These are phyloP conservation scores for Colletotrichum spinosum DNA, from an alignment of 2,329 filamentous ascomycete species.

Conservation along the genomic window DNA sequence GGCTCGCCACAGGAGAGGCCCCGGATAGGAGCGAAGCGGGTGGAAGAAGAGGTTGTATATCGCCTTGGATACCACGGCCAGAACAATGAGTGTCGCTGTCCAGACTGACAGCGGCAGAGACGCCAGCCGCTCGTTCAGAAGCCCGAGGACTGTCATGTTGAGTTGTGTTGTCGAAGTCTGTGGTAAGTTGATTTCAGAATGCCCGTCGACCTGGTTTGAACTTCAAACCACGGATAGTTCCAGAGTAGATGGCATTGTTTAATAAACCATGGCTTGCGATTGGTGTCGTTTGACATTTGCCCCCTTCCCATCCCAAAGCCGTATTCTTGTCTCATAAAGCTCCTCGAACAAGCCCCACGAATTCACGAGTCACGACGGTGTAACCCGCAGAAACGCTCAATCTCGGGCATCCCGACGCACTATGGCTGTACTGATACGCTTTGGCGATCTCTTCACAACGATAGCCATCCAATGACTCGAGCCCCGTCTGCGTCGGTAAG, in stretches of 20 bases:
- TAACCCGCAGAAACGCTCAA: slow-evolving; percentile 3
- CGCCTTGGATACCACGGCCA: not conserved
- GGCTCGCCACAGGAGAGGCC: slow-evolving; percentile 32
- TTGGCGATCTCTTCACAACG: slow-evolving; percentile 8
- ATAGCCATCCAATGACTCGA: slow-evolving; percentile 5
- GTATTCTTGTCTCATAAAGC: not conserved
- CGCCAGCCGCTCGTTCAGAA: slow-evolving; percentile 1
- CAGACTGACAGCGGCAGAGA: slow-evolving; percentile 1
- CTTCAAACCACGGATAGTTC: not conserved
- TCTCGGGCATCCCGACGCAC: slow-evolving; percentile 7
- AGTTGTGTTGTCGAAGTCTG: not conserved
- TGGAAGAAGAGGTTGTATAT: slow-evolving; percentile 27
- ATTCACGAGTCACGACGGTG: slow-evolving; percentile 1
- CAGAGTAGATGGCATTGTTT: slow-evolving; percentile 8
- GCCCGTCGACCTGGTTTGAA: not conserved
- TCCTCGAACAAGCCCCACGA: not conserved
- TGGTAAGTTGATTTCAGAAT: not conserved
- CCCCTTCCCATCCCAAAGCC: slow-evolving; percentile 1
- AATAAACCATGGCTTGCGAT: slow-evolving; percentile 1
- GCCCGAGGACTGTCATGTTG: slow-evolving; percentile 5
- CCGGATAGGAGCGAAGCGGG: slow-evolving; percentile 22
- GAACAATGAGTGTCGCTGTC: not conserved
- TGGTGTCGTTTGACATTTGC: not conserved
- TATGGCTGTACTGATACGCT: not conserved
- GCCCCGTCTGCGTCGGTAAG: not conserved